Evolutionary conservation across 1,139 yeast genomes (phyloP), one percentile per base, ranked within the genome.

Genomic region (Protomyces lactucae-debilis): DNA sequence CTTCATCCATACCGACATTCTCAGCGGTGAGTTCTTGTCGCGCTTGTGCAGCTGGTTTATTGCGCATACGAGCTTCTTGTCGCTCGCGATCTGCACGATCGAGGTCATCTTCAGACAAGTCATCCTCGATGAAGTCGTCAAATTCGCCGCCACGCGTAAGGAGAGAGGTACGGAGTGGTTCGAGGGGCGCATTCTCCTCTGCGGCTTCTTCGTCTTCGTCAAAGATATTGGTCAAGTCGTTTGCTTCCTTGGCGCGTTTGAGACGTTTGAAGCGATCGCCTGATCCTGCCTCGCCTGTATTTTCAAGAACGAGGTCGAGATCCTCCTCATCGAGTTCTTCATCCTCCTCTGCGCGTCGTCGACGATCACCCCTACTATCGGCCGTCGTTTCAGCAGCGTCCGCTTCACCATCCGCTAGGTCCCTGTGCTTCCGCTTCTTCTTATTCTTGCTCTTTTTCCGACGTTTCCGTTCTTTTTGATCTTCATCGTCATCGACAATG

Each of bases 101-200:
- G 70, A 90, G 97, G 70, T 90, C 97, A 72, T 91, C 97, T 3
- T 96, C 89, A 73, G 87, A 87, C 74, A 92, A 97, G 74, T 93
- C 99, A 69, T 93, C 98, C 75, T 92, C 99, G 71, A 93, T 93
- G 77, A 93, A 93, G 74, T 92, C 99, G 73, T 91, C 99, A 72
- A 93, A 86, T 74, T 93, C 99, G 73, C 91, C 96, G 70, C 71
- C 67, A 32, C 71, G 61, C 10, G 70, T 74, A 76, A 14, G 74
- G 81, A 25, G 73, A 80, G 9, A 78, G 8, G 48, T n/a, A 1
- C 48, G 48, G 48, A 18, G 23, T 18, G 48, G 48, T 80, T 10
- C 73, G 76, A 37, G 74, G 79, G 18, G 74, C 78, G 8, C 71
- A 75, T 10, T 68, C 76, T 10, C 72, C 81, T 21, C 72, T 77